Evolutionary conservation across 495 filamentous ascomycete species (phyloP).

Genomic region (Annulohypoxylon stygium): DNA sequence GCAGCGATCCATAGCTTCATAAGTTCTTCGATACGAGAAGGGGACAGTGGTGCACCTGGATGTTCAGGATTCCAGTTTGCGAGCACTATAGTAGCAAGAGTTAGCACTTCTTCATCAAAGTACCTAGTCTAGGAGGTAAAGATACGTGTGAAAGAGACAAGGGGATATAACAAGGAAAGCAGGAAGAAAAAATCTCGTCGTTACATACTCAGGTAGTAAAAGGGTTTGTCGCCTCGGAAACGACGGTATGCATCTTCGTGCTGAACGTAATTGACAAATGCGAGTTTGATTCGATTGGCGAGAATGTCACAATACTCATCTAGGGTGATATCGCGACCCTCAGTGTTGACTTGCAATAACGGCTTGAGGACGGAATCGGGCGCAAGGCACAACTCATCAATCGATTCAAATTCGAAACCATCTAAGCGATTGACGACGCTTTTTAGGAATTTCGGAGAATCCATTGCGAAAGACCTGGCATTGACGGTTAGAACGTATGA

Average conservation of each 20-base stretch:
- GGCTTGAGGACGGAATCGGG: not conserved
- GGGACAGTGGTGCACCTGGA: conserved; percentile 4
- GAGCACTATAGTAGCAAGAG: conserved; percentile 3
- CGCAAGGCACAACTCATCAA: not conserved
- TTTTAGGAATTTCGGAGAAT: not conserved
- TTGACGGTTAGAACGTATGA: not conserved
- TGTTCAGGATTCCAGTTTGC: conserved; percentile 21
- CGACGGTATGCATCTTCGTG: conserved; percentile 32
- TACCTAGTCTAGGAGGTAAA: not conserved
- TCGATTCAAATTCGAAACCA: not conserved
- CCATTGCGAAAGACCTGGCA: not conserved
- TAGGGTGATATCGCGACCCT: not conserved
- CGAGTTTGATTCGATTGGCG: not conserved
- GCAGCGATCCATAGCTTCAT: conserved; percentile 27
- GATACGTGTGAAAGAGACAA: not conserved
- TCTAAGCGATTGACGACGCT: not conserved
- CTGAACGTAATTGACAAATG: conserved; percentile 13
- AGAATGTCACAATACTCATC: conserved; percentile 2
- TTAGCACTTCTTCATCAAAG: not conserved
- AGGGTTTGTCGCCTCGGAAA: conserved; percentile 24
- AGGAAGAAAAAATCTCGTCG: not conserved
- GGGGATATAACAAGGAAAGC: not conserved
- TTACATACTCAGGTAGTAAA: conserved; percentile 26
- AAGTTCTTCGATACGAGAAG: conserved; percentile 17
- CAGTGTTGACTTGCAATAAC: not conserved